Evolutionary conservation across 1,284 basidiomycete genomes (phyloP).

Genomic region (Phylloporus sp.): DNA sequence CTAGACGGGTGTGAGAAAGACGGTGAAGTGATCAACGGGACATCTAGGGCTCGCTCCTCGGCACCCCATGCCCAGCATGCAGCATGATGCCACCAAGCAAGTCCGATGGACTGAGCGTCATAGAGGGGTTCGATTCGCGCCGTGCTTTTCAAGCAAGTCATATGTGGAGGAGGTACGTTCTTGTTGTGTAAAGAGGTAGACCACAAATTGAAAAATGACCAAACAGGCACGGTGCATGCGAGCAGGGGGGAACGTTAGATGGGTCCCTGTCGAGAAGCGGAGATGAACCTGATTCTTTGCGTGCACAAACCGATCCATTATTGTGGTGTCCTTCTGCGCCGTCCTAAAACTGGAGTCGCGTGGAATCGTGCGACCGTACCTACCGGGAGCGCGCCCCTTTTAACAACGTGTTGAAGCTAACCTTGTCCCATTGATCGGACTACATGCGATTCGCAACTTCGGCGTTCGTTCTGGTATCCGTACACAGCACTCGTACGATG

Average conservation of each 20-base stretch:
- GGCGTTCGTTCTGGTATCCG: slow-evolving; percentile 26
- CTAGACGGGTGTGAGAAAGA: slow-evolving; percentile 27
- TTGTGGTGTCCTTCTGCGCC: slow-evolving; percentile 24
- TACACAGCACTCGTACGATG: slow-evolving; percentile 12
- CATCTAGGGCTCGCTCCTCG: slow-evolving; percentile 22
- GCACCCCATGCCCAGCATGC: slow-evolving; percentile 20
- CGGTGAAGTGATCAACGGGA: slow-evolving; percentile 23
- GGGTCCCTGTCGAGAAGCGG: slow-evolving; percentile 25
- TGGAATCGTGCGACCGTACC: slow-evolving; percentile 19
- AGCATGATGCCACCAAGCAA: slow-evolving; percentile 31
- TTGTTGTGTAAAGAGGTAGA: slow-evolving; percentile 5
- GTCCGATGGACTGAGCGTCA: slow-evolving; percentile 19
- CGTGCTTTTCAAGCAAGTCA: slow-evolving; percentile 14
- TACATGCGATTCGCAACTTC: slow-evolving; percentile 21
- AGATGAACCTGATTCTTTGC: slow-evolving; percentile 32
- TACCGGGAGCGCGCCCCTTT: slow-evolving; percentile 28
- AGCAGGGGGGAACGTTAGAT: slow-evolving; percentile 8
- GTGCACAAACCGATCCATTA: slow-evolving; percentile 8
- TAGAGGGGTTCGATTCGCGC: slow-evolving; percentile 28
- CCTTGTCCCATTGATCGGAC: slow-evolving; percentile 36
- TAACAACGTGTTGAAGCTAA: slow-evolving; percentile 33
- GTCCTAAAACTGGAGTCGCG: slow-evolving; percentile 19
- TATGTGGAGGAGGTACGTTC: slow-evolving; percentile 1
- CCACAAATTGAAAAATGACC: slow-evolving; percentile 26
- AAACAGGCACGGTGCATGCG: slow-evolving; percentile 4